Conservation (phyloP, 1,139 yeast species). For the Sugiyamaella paludigena region DNA sequence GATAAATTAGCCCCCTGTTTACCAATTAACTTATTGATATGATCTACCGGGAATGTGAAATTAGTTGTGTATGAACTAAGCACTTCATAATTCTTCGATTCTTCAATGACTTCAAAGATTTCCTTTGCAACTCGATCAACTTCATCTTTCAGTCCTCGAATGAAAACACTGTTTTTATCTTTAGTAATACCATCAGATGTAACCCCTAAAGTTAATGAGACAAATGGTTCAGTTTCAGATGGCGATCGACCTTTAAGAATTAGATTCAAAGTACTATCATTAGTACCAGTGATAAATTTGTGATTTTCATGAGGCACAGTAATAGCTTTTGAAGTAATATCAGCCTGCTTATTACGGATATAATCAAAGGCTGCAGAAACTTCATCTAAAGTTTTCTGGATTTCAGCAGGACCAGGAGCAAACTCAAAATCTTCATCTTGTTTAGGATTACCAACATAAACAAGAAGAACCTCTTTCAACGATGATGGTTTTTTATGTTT, state of each 20-base stretch:
- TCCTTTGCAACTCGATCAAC: slow-evolving; percentile 55
- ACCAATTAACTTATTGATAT: slow-evolving; percentile 82
- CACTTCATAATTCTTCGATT: slow-evolving; percentile 60
- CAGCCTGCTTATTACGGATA: slow-evolving; percentile 58
- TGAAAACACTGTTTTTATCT: slow-evolving; percentile 50
- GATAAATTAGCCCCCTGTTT: slow-evolving; percentile 76
- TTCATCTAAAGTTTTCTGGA: slow-evolving; percentile 38
- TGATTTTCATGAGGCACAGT: slow-evolving; percentile 56
- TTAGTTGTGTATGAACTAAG: slow-evolving; percentile 56
- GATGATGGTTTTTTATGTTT: no score
- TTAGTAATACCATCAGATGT: slow-evolving; percentile 40
- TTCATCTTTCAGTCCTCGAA: slow-evolving; percentile 62
- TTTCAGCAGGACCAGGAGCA: slow-evolving; percentile 44
- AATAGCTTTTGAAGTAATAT: slow-evolving; percentile 53
- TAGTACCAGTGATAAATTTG: slow-evolving; percentile 48
- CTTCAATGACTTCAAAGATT: slow-evolving; percentile 55
- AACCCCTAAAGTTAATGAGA: slow-evolving; percentile 30
- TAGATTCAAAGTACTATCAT: slow-evolving; percentile 45
- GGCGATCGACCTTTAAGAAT: slow-evolving; percentile 40
- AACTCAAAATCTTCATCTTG: slow-evolving; percentile 45
- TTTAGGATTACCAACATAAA: slow-evolving; percentile 37
- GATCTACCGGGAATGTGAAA: slow-evolving; percentile 61
- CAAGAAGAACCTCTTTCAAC: slow-evolving; percentile 44
- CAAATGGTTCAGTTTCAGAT: slow-evolving; percentile 26
- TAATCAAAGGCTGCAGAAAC: slow-evolving; percentile 52